Percentiles rank a stretch among this genome's conserved stretches.
These are phyloP conservation scores for Chaetomium tenue DNA, from an alignment of 495 filamentous ascomycete genomes.

Conservation along the genomic window DNA sequence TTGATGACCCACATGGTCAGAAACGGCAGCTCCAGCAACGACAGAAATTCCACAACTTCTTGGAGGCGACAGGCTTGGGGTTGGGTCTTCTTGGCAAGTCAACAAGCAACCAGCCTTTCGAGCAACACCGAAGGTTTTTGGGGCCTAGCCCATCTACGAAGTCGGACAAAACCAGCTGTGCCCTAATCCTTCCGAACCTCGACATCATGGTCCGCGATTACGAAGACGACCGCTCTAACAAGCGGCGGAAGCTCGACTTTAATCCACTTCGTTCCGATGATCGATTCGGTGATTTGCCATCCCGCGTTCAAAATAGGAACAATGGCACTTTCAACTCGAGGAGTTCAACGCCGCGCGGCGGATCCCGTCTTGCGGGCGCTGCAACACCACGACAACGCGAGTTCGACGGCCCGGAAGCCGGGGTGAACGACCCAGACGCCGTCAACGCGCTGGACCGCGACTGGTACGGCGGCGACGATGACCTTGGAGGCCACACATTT, in stretches of 20 bases:
- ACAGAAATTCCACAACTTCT: background rate
- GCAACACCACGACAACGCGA: constrained; percentile 52
- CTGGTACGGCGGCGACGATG: constrained; percentile 81
- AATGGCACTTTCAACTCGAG: constrained; percentile 42
- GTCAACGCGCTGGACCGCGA: constrained; percentile 75
- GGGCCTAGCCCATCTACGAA: background rate
- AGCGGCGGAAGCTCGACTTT: constrained; percentile 62
- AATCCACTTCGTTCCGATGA: constrained; percentile 56
- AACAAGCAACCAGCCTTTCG: constrained; percentile 6
- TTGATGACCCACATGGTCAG: no score
- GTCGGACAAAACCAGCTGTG: background rate
- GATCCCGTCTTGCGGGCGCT: constrained; percentile 40
- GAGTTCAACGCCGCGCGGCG: constrained; percentile 50
- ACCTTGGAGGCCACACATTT: constrained; percentile 64
- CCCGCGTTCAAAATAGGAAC: constrained; percentile 37
- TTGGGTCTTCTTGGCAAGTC: background rate
- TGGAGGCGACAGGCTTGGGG: background rate
- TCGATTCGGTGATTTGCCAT: constrained; percentile 57
- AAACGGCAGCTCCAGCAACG: no score
- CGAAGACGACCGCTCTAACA: constrained; percentile 53
- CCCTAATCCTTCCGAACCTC: background rate
- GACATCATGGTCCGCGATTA: constrained; percentile 35
- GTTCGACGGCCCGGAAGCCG: constrained; percentile 54
- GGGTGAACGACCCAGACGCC: constrained; percentile 45
- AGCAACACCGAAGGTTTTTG: background rate